Evolutionary conservation across 2,329 filamentous ascomycete genomes (phyloP), one percentile per base, ranked within the genome.

Genomic region (Dactylellina sp.): DNA sequence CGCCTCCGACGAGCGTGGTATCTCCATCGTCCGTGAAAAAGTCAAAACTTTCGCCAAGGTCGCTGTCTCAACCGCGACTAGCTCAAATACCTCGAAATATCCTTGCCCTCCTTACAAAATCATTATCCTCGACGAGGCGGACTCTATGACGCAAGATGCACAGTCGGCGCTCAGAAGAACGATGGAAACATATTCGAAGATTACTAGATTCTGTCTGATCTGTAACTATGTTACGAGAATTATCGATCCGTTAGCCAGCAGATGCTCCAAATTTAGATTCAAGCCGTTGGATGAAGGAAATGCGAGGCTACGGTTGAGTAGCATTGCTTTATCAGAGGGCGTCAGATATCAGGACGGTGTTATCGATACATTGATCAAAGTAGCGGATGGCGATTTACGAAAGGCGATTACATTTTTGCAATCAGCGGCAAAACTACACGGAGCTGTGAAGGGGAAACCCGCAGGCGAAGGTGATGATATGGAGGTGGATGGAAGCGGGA

Each of bases 151-250:
- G 40, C 94, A 98, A 81, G 96, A 99, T 82, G 95, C 95, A 11
- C 95, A 99, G 84, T 91, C 89, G 72, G 95, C 96, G 3, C 85
- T 99, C 66, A 87, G 95, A 76, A 87, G 96, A 62, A 99, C 95
- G 1, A 99, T 99, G 95, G 95, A 99, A 83, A 96, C 93, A 49
- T 98, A 98, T 82, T 91, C 88, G 81, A 93, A 93, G 79, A 97
- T 98, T 82, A 99, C 95, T 1, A 87, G 95, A 12, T 99, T 99
- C 82, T 98, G 95, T 80, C 85, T 99, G 44, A 94, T 98, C 70
- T 99, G 96, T 83, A 99, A 99, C 83, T 99, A 99, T 79, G 95
- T 99, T 49, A 98, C 95, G 2, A 86, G 95, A 71, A 99, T 99
- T 80, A 99, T 99, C 79, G 95, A 99, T 80, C 96, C 95, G 5